Evolutionary conservation across 2,329 filamentous ascomycete species (phyloP).

Genomic region (Hypomyces perniciosus): DNA sequence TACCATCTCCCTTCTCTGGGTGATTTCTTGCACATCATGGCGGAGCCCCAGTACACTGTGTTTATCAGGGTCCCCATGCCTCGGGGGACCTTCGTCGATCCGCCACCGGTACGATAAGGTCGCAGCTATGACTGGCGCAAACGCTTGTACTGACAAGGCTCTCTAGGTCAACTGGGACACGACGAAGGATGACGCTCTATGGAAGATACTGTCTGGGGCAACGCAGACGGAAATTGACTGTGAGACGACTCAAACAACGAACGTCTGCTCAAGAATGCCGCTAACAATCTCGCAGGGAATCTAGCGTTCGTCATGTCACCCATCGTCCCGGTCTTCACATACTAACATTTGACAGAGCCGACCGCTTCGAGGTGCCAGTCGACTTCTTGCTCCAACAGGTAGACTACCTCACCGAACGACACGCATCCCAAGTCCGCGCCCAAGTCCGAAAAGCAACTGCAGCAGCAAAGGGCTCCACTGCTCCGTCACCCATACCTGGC

Average conservation of each 20-base stretch:
- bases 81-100: constrained; percentile 82
- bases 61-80: constrained; percentile 87
- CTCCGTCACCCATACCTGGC: constrained; percentile 51
- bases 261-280: not conserved
- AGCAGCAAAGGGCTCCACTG: constrained; percentile 47
- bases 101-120: constrained; percentile 60
- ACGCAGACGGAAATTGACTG: constrained; percentile 84
- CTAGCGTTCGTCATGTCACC: constrained; percentile 54
- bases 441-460: constrained; percentile 75
- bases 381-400: constrained; percentile 89
- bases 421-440: constrained; percentile 81
- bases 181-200: constrained; percentile 78
- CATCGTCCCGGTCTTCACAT: not conserved
- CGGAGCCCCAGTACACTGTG: constrained; percentile 62
- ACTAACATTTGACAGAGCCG: constrained; percentile 45
- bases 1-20: not conserved
- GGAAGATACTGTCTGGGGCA: constrained; percentile 80
- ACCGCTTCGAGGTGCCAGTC: constrained; percentile 75
- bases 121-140: not conserved
- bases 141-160: not conserved
- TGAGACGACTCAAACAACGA: constrained; percentile 35
- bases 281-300: constrained; percentile 54
- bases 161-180: constrained; percentile 81
- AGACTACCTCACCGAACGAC: constrained; percentile 86
- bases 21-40: constrained; percentile 21